Conservation (phyloP, 2,329 filamentous ascomycete species). For the Fusarium acutatum region DNA sequence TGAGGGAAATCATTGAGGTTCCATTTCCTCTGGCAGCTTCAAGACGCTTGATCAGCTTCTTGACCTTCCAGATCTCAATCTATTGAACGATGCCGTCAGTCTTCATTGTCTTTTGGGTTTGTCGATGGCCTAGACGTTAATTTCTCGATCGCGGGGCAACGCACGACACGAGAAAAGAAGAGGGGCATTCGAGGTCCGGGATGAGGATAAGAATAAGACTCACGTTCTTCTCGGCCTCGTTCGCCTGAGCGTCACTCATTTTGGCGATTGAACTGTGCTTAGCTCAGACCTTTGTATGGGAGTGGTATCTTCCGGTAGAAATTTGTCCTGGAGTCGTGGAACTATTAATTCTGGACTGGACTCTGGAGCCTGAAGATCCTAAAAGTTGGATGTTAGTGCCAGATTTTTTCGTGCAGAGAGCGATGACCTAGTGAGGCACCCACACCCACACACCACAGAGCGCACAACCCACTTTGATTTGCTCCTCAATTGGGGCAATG, state of each 20-base stretch:
- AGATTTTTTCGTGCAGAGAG: constrained; percentile 45
- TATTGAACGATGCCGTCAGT: constrained; percentile 44
- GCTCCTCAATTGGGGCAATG: not conserved
- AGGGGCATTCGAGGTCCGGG: constrained; percentile 23
- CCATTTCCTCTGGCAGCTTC: constrained; percentile 97
- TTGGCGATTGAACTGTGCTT: constrained; percentile 54
- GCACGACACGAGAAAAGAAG: constrained; percentile 18
- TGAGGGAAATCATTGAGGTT: constrained; percentile 99
- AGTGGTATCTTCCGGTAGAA: constrained; percentile 24
- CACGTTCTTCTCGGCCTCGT: constrained; percentile 97
- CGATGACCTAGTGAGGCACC: constrained; percentile 37
- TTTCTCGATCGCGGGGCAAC: constrained; percentile 45
- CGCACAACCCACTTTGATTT: constrained; percentile 23
- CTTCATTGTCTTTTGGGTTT: constrained; percentile 1
- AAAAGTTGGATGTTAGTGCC: constrained; percentile 46
- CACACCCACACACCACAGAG: not conserved
- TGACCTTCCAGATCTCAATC: constrained; percentile 95
- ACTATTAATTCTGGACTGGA: constrained; percentile 30
- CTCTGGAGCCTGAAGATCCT: constrained; percentile 38
- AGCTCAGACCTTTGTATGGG: constrained; percentile 34
- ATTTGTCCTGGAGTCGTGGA: constrained; percentile 30
- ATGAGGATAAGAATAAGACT: constrained; percentile 47
- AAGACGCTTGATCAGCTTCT: constrained; percentile 99
- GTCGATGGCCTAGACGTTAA: constrained; percentile 10
- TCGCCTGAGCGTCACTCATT: constrained; percentile 87